Base-by-base conservation (phyloP, 192 early-diverging fungal genomes). In the Coemansia sp. region DNA sequence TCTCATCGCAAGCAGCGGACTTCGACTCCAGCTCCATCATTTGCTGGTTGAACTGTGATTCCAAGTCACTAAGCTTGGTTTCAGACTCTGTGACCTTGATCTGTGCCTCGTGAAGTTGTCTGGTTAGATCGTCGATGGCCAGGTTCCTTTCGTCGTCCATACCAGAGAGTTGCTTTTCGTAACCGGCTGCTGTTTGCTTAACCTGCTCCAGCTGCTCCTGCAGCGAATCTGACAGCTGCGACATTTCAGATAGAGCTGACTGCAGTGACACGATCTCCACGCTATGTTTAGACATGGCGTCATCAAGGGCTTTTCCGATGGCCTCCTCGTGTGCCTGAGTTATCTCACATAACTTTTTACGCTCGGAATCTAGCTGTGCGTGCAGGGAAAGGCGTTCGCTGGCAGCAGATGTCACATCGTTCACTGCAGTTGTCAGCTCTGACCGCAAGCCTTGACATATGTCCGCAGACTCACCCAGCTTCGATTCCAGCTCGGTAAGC, bases 331-430 rank as follows among this genome's bases (percentile, higher is more conserved):
- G 41, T 4, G 31, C 31, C 3, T 31, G 62, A 33, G 61, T 20
- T n/a, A 37, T 6, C 1, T 22, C 36, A 37, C 40, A 25, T 42
- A 55, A 27, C 17, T 27, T 22, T 7, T 45, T 45, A 40, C 54
- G 58, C 22, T 67, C 50, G 22, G 42, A 40, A 44, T 71, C 69
- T 11, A 60, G 37, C 55, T 61, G 29, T 4, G 45, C 6, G 14
- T 54, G 54, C 34, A 54, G 28, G 10, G 29, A 30, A 17, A 19
- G 13, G n/a, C 44, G 55, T 5, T 30, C 44, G 8, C 37, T 41
- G 1, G 20, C 29, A 17, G 31, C 31, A 0, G 37, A 37, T 1
- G 15, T 25, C 2, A 31, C 50, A 2, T 50, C 42, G 0, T 33
- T 25, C 1, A 25, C 28, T 11, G 57, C 57, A 4, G 53, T 42